These are phyloP conservation scores for Entonaema liquescens DNA, from an alignment of 495 filamentous ascomycete species.

Conservation along the genomic window DNA sequence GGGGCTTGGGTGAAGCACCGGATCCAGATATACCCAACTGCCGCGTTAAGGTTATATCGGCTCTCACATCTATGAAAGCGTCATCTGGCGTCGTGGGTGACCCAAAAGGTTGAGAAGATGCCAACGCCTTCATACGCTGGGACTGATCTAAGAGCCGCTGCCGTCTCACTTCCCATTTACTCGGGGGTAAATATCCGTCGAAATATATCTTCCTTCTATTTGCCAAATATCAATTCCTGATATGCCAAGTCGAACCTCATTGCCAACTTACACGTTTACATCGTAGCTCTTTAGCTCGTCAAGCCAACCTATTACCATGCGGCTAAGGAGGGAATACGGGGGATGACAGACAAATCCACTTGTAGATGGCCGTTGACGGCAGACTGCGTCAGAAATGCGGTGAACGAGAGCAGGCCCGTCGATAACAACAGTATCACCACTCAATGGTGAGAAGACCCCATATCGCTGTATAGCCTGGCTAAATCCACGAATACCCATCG, in stretches of 20 bases:
- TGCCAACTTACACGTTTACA: slow-evolving; percentile 65
- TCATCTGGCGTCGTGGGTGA: slow-evolving; percentile 23
- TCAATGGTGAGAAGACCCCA: slow-evolving; percentile 58
- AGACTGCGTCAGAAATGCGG: slow-evolving; percentile 67
- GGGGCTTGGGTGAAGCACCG: slow-evolving; percentile 61
- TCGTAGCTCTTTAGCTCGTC: slow-evolving; percentile 58
- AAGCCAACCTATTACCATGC: slow-evolving; percentile 68
- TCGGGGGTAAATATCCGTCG: slow-evolving; percentile 74
- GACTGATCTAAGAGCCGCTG: slow-evolving; percentile 57
- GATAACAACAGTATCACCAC: slow-evolving; percentile 62
- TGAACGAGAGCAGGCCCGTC: slow-evolving; percentile 82
- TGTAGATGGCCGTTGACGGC: slow-evolving; percentile 48
- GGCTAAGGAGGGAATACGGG: slow-evolving; percentile 67
- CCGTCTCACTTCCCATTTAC: slow-evolving; percentile 64
- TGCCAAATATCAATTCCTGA: slow-evolving; percentile 35
- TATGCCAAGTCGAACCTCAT: background rate
- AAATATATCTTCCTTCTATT: slow-evolving; percentile 72
- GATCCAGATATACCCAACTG: background rate
- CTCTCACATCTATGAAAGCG: slow-evolving; percentile 20
- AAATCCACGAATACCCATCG: slow-evolving; percentile 78
- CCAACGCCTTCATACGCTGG: slow-evolving; percentile 51
- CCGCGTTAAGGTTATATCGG: slow-evolving; percentile 12
- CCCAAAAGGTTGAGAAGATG: slow-evolving; percentile 44
- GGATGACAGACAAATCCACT: slow-evolving; percentile 61
- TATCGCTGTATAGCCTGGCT: slow-evolving; percentile 66